These are phyloP conservation scores for Dictyostelium firmibasis DNA, from an alignment of 78 protist genomes.

Conservation along the genomic window DNA sequence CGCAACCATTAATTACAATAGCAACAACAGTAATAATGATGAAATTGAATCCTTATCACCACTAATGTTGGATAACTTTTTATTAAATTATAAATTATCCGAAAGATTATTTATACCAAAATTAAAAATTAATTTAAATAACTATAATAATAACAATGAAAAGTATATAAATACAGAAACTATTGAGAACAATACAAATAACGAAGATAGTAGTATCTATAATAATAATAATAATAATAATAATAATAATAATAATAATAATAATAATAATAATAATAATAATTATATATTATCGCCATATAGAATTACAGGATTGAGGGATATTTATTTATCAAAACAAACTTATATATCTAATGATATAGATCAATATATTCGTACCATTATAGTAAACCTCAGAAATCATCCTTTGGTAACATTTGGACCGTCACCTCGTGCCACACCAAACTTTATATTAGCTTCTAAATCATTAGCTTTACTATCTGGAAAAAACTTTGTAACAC, in stretches of 20 bases:
- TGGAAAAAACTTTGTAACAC: conserved; percentile 65
- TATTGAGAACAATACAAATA: too few species aligned
- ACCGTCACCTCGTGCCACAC: conserved; percentile 77
- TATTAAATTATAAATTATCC: conserved; percentile 27
- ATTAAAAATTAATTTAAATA: background rate
- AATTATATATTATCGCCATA: conserved; percentile 21
- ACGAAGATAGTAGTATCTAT: too few species aligned
- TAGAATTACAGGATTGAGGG: background rate
- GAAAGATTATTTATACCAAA: conserved; percentile 34
- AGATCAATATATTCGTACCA: conserved; percentile 61
- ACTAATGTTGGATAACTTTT: conserved; percentile 47
- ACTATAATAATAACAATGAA: background rate
- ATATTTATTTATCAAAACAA: background rate
- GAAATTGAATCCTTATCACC: conserved; percentile 54
- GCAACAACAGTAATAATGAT: background rate
- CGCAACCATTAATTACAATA: conserved; percentile 18
- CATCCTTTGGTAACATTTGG: conserved; percentile 68
- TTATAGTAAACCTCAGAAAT: conserved; percentile 54
- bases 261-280: background rate
- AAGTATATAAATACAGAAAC: background rate
- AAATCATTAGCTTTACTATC: conserved; percentile 5
- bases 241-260: background rate
- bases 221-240: background rate
- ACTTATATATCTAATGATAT: conserved; percentile 55
- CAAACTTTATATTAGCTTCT: conserved; percentile 27